A percentile compares a stretch with the other conserved stretches of the same genome.
Evolutionary conservation across 148 eudicot species (phyloP).

Genomic region (Salicornia ramosissima): DNA sequence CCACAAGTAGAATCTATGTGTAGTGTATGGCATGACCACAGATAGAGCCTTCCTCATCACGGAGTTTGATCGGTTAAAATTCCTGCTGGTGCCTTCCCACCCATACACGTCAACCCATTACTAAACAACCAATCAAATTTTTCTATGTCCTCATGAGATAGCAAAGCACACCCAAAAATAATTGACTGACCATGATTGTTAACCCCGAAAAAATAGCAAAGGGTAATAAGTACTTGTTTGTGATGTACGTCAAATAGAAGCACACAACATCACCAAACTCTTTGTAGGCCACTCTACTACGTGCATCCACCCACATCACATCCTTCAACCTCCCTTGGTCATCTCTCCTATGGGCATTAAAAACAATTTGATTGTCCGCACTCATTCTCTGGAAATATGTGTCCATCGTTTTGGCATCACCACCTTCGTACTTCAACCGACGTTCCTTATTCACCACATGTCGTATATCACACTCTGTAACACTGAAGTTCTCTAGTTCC

Average conservation of each 20-base stretch:
- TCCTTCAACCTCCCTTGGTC: conserved; percentile 48
- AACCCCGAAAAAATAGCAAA: conserved; percentile 52
- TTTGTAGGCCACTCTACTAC: conserved; percentile 44
- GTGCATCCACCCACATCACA: too few relatives aligned
- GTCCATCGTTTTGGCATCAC: conserved; percentile 48
- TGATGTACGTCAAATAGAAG: conserved; percentile 45
- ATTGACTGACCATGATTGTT: conserved; percentile 54
- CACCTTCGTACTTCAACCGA: too few relatives aligned
- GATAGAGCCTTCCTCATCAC: conserved; percentile 40
- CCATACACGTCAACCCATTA: conserved; percentile 53
- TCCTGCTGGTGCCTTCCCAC: conserved; percentile 38
- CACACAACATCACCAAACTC: conserved; percentile 56
- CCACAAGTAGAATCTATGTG: too few relatives aligned
- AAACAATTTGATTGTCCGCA: conserved; percentile 54
- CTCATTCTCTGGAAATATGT: conserved; percentile 59
- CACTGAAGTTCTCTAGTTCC: too few relatives aligned
- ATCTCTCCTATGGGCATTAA: conserved; percentile 50
- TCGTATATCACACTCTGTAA: too few relatives aligned
- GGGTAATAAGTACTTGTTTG: conserved; percentile 42
- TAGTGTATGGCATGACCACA: too few relatives aligned
- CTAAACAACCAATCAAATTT: conserved; percentile 48
- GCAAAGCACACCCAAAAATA: conserved; percentile 56
- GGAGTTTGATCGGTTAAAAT: conserved; percentile 36
- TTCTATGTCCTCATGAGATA: conserved; percentile 53
- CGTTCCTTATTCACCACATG: too few relatives aligned